Evolutionary conservation across 371 early-diverging fungal species (phyloP).

Genomic region (Enterospora canceri): DNA sequence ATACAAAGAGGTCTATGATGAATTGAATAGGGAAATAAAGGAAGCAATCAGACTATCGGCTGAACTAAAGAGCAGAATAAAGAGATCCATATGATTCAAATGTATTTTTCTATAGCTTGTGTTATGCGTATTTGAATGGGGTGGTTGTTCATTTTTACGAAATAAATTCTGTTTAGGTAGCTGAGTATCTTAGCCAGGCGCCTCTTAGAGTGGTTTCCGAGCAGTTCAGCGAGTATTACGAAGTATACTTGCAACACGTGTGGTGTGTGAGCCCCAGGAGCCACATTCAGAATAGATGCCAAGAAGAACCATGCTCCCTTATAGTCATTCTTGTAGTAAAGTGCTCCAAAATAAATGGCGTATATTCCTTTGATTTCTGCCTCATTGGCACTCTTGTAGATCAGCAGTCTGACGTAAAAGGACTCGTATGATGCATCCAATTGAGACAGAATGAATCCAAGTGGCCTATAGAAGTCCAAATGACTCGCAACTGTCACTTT

Average conservation of each 20-base stretch:
- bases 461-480: constrained; percentile 28
- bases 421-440: neutral
- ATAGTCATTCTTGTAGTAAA: constrained; percentile 11
- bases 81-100: neutral
- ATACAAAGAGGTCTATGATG: too few relatives aligned
- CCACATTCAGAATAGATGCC: constrained; percentile 16
- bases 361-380: constrained; percentile 20
- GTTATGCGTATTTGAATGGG: constrained; percentile 11
- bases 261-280: constrained; percentile 5
- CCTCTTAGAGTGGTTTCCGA: neutral
- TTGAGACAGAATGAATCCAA: constrained; percentile 1
- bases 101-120: neutral
- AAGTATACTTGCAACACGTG: constrained; percentile 31
- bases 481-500: constrained; percentile 41
- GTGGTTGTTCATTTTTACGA: constrained; percentile 9
- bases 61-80: neutral
- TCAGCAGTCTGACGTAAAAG: constrained; percentile 5
- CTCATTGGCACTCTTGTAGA: neutral
- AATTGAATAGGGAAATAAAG: too few relatives aligned
- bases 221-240: constrained; percentile 9
- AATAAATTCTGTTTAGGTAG: constrained; percentile 3
- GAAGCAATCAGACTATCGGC: neutral
- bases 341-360: constrained; percentile 24
- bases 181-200: constrained; percentile 8
- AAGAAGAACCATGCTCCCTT: constrained; percentile 11